Percentiles rank a stretch among this genome's conserved stretches.
These are phyloP conservation scores for Russula olivacea DNA, from an alignment of 768 basidiomycete species.

Conservation along the genomic window DNA sequence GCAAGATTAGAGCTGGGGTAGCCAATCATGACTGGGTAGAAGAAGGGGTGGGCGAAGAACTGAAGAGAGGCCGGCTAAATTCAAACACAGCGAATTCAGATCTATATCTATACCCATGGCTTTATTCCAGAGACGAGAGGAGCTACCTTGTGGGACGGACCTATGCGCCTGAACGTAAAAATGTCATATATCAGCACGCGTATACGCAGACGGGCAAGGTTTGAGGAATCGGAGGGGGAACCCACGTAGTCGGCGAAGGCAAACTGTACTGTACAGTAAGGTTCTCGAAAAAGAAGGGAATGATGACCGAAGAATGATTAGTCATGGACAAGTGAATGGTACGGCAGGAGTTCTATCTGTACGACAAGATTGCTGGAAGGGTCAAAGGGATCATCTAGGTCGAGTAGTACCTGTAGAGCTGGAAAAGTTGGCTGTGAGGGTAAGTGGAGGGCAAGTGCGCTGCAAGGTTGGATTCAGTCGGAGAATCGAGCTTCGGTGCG, in stretches of 20 bases:
- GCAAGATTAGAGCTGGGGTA: slow-evolving; percentile 1
- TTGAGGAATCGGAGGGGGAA: background rate
- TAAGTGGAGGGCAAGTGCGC: background rate
- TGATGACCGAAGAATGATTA: background rate
- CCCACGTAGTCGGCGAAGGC: background rate
- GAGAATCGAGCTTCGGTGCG: slow-evolving; percentile 11
- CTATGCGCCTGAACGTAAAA: background rate
- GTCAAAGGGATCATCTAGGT: background rate
- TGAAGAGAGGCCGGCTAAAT: background rate
- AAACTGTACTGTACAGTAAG: too few species aligned
- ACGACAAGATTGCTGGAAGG: background rate
- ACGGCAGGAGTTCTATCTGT: background rate
- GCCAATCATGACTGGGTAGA: slow-evolving; percentile 3
- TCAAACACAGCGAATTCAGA: background rate
- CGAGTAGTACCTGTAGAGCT: background rate
- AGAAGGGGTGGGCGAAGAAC: background rate
- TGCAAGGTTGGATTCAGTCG: slow-evolving; percentile 9
- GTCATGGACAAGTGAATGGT: background rate
- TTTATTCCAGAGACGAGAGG: background rate
- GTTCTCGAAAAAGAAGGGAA: slow-evolving; percentile 1
- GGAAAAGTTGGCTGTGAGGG: background rate
- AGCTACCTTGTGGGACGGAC: background rate
- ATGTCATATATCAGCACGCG: background rate
- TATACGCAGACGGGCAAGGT: background rate
- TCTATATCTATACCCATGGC: background rate